A percentile compares a stretch with the other conserved stretches of the same genome.
Conservation (phyloP, 495 filamentous ascomycete genomes). For the Penicillium subrubescens region DNA sequence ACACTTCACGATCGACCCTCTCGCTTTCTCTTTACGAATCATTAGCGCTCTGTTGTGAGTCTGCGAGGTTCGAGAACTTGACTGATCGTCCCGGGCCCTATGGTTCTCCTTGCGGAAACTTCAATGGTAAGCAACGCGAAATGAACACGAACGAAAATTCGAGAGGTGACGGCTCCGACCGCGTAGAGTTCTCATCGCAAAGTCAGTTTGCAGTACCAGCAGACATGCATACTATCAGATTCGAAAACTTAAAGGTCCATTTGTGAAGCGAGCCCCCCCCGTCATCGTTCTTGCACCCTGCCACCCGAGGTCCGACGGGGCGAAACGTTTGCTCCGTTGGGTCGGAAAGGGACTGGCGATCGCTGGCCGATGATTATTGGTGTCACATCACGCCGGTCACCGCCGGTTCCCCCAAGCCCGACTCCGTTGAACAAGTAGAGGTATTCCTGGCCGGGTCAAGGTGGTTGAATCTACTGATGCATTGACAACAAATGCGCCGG, state of each 20-base stretch:
- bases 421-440: background rate
- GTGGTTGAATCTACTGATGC: background rate
- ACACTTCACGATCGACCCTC: constrained; percentile 10
- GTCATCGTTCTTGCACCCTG: background rate
- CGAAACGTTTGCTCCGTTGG: background rate
- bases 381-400: background rate
- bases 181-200: background rate
- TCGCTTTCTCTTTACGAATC: constrained; percentile 11
- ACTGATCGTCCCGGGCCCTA: constrained; percentile 9
- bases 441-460: background rate
- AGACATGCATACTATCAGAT: background rate
- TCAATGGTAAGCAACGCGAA: background rate
- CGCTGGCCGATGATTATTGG: background rate
- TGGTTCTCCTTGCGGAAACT: constrained; percentile 8
- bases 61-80: constrained; percentile 17
- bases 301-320: background rate
- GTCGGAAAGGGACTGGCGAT: background rate
- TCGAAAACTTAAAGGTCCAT: background rate
- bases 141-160: constrained; percentile 1
- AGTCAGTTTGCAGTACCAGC: background rate
- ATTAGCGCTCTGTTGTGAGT: constrained; percentile 5
- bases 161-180: background rate
- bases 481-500: background rate
- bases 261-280: background rate
- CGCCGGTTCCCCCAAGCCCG: background rate